A percentile compares a stretch with the other conserved stretches of the same genome.
Evolutionary conservation across 345 rosid species (phyloP).

Genomic region (Eucalyptus tenuipes): DNA sequence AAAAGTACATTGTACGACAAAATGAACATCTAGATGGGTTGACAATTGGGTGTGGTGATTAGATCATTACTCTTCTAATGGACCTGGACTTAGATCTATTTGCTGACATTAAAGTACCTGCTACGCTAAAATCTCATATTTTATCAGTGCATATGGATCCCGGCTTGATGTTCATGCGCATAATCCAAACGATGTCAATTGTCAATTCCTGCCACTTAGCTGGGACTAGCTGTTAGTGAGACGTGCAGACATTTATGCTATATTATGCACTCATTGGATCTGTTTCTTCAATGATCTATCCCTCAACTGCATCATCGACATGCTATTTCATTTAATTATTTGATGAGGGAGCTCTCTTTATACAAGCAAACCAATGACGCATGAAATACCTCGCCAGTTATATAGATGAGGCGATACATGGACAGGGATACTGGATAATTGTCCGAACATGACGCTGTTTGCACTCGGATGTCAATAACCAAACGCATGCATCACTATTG

Average conservation of each 20-base stretch:
- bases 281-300: not conserved
- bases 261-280: not conserved
- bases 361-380: not conserved
- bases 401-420: not conserved
- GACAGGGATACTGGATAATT: not conserved
- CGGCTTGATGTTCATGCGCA: not conserved
- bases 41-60: not conserved
- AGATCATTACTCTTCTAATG: not conserved
- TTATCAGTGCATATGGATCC: not conserved
- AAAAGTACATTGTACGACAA: not conserved
- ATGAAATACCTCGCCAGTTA: not conserved
- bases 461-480: not conserved
- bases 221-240: not conserved
- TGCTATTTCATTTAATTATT: not conserved
- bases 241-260: not conserved
- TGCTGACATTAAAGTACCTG: not conserved
- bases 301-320: not conserved
- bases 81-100: not conserved
- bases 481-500: not conserved
- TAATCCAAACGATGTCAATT: not conserved
- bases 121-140: not conserved
- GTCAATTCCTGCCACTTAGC: not conserved
- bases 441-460: not conserved
- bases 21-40: not conserved
- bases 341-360: not conserved